phyloP scores from a whole-genome alignment of 1,284 basidiomycete species.

The Cutaneotrichosporon cyanovorans region DNA sequence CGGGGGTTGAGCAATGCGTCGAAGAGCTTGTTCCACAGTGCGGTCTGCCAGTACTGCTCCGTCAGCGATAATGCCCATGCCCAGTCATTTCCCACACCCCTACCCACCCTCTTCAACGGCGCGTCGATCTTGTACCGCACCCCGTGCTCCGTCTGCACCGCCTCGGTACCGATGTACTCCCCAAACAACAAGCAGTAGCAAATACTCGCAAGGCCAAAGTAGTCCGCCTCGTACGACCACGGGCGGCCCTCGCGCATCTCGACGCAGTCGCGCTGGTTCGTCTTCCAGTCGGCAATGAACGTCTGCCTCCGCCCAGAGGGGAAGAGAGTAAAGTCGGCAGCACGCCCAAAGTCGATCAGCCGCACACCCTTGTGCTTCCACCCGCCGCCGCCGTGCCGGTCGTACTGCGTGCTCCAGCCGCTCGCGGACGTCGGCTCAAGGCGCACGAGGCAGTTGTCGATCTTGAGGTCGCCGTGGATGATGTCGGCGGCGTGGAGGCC shows the following conservation, averaged over 20 bases:
- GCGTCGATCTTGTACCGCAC: slow-evolving; percentile 59
- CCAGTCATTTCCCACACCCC: neutral
- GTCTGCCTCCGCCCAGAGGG: slow-evolving; percentile 57
- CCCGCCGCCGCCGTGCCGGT: slow-evolving; percentile 65
- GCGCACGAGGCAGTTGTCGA: slow-evolving; percentile 93
- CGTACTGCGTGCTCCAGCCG: slow-evolving; percentile 70
- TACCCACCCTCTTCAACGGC: slow-evolving; percentile 63
- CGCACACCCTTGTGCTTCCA: slow-evolving; percentile 84
- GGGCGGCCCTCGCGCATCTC: slow-evolving; percentile 75
- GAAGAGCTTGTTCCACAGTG: slow-evolving; percentile 78
- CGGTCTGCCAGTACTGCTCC: slow-evolving; percentile 78
- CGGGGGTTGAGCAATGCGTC: slow-evolving; percentile 75
- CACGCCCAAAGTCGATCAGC: slow-evolving; percentile 93
- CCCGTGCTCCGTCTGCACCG: slow-evolving; percentile 13
- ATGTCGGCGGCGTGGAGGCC: slow-evolving; percentile 72
- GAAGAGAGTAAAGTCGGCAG: slow-evolving; percentile 77
- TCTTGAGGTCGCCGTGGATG: slow-evolving; percentile 97
- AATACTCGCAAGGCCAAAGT: slow-evolving; percentile 86
- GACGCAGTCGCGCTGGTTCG: slow-evolving; percentile 78
- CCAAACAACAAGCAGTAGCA: slow-evolving; percentile 94
- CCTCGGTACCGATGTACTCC: slow-evolving; percentile 72
- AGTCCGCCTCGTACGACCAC: slow-evolving; percentile 94
- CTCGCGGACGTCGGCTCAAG: slow-evolving; percentile 58
- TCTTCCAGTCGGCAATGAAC: slow-evolving; percentile 81
- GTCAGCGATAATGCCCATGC: neutral